Percentiles rank a stretch among this genome's conserved stretches.
These are phyloP conservation scores for Hura crepitans DNA, from an alignment of 441 rosid genomes.

Conservation along the genomic window DNA sequence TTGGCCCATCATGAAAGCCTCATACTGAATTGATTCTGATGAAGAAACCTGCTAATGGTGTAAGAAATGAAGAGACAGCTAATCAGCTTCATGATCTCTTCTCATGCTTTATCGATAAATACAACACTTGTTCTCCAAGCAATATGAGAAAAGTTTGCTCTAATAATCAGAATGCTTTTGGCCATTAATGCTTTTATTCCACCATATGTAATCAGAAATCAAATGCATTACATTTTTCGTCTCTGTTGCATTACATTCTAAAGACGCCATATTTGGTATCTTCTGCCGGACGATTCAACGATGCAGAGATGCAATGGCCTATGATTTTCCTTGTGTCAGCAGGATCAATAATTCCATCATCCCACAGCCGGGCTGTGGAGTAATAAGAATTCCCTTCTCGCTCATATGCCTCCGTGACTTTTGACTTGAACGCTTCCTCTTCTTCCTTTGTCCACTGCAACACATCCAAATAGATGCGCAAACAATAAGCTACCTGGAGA, in stretches of 20 bases:
- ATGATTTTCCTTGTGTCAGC: constrained; percentile 69
- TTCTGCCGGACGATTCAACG: constrained; percentile 52
- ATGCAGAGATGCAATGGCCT: constrained; percentile 70
- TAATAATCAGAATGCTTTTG: background rate
- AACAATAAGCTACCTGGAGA: background rate
- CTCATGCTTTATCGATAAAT: too few relatives aligned
- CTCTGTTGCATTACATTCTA: constrained; percentile 50
- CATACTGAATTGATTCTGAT: too few relatives aligned
- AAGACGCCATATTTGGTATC: constrained; percentile 79
- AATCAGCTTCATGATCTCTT: too few relatives aligned
- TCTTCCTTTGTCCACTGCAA: constrained; percentile 79
- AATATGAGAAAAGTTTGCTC: background rate
- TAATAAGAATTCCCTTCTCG: constrained; percentile 75
- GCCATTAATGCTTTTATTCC: background rate
- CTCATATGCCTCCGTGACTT: constrained; percentile 74
- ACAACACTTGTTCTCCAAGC: background rate
- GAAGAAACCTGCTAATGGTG: too few relatives aligned
- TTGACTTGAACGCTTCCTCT: constrained; percentile 63
- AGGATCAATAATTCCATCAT: constrained; percentile 91
- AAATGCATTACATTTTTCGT: background rate
- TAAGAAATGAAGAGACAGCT: too few relatives aligned
- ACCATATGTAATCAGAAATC: background rate
- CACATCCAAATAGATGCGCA: background rate
- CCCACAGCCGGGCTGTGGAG: constrained; percentile 95
- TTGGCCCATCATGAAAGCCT: too few relatives aligned